phyloP scores from a whole-genome alignment of 1,284 basidiomycete genomes.

The Psilocybe mexicana region DNA sequence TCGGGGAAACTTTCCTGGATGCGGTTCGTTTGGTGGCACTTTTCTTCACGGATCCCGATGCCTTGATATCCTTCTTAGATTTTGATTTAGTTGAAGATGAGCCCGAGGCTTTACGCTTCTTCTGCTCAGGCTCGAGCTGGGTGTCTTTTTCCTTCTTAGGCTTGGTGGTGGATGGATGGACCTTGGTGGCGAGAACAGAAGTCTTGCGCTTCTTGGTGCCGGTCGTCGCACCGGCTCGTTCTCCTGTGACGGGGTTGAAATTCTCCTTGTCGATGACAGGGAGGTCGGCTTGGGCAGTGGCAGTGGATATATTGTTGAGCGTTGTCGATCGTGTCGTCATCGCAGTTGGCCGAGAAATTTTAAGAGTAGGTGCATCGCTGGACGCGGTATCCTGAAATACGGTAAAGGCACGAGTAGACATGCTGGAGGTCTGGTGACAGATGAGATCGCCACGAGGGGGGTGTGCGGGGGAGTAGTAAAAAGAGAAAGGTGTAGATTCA shows the following conservation, averaged over 20 bases:
- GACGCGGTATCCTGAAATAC: conserved; percentile 62
- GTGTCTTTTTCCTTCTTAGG: conserved; percentile 39
- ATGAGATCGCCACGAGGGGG: conserved; percentile 28
- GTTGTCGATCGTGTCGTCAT: conserved; percentile 30
- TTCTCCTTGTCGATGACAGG: conserved; percentile 69
- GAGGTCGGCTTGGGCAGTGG: conserved; percentile 36
- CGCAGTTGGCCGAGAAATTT: conserved; percentile 26
- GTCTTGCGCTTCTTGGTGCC: conserved; percentile 66
- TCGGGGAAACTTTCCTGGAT: conserved; percentile 38
- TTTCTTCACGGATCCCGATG: conserved; percentile 33
- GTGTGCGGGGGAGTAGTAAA: conserved; percentile 4
- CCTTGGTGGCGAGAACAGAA: conserved; percentile 54
- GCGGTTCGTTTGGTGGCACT: conserved; percentile 29
- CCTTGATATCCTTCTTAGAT: conserved; percentile 36
- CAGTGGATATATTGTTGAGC: conserved; percentile 21
- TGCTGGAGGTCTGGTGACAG: conserved; percentile 26
- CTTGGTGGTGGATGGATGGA: conserved; percentile 42
- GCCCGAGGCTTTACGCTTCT: conserved; percentile 58
- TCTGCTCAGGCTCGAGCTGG: conserved; percentile 40
- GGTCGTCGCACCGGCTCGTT: conserved; percentile 44
- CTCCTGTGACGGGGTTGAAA: conserved; percentile 69
- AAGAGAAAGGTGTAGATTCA: conserved; percentile 2
- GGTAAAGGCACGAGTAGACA: conserved; percentile 60
- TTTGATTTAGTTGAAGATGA: conserved; percentile 33
- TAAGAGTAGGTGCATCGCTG: conserved; percentile 28